These are phyloP conservation scores for Penicillium sp. DNA, from an alignment of 2,329 filamentous ascomycete genomes.

Conservation along the genomic window DNA sequence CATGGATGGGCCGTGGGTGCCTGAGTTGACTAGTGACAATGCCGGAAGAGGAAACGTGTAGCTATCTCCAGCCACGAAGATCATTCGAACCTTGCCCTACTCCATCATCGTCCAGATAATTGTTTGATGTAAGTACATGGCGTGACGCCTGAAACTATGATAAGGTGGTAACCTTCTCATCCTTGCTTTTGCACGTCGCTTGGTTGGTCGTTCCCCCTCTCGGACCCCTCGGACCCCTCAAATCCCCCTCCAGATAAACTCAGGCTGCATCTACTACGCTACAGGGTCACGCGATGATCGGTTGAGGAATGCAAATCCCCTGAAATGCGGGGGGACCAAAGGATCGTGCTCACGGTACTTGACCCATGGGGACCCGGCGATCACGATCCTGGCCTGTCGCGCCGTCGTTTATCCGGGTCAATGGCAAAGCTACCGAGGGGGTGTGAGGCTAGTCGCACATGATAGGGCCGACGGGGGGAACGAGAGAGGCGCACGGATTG, in stretches of 20 bases:
- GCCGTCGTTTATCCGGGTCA: neutral
- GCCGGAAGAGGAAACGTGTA: neutral
- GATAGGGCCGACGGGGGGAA: neutral
- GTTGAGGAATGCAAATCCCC: conserved; percentile 3
- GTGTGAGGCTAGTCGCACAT: neutral
- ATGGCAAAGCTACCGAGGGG: neutral
- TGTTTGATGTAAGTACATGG: neutral
- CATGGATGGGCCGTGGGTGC: neutral
- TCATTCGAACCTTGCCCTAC: neutral
- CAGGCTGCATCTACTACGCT: neutral
- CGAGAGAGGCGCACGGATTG: neutral
- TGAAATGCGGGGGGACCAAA: conserved; percentile 9
- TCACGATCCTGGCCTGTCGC: neutral
- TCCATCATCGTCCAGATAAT: neutral
- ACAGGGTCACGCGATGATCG: conserved; percentile 9
- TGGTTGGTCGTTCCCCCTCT: neutral
- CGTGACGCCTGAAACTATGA: neutral
- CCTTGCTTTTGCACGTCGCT: neutral
- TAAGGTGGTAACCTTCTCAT: neutral
- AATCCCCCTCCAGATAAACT: conserved; percentile 7
- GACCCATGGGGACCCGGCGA: neutral
- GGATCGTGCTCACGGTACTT: conserved; percentile 4
- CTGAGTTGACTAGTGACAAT: neutral
- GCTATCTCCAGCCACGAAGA: neutral
- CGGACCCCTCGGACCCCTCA: neutral